Conservation (phyloP, 1,284 basidiomycete genomes). For the Malassezia japonica region DNA sequence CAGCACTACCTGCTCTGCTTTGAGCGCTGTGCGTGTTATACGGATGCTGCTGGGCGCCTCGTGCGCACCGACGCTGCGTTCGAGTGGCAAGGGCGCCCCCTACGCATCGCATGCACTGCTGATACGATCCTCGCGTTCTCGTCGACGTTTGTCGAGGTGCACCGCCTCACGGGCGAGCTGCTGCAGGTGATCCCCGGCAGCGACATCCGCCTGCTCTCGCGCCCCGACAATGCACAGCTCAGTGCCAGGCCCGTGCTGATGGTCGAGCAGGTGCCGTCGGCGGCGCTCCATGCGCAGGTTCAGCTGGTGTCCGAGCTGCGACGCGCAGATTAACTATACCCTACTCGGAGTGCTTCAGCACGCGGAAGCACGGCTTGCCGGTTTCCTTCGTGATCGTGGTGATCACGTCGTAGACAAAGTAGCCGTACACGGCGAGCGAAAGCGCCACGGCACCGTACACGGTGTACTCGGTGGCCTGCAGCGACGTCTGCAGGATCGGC, state of each 20-base stretch:
- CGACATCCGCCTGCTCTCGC: slow-evolving; percentile 56
- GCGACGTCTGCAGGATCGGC: slow-evolving; percentile 62
- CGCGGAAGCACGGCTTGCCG: slow-evolving; percentile 13
- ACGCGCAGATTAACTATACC: slow-evolving; percentile 3
- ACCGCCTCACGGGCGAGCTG: slow-evolving; percentile 71
- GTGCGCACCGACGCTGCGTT: slow-evolving; percentile 61
- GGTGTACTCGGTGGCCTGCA: slow-evolving; percentile 57
- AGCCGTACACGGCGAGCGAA: slow-evolving; percentile 63
- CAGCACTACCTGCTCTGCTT: slow-evolving; percentile 88
- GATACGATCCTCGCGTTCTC: slow-evolving; percentile 86
- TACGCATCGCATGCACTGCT: slow-evolving; percentile 66
- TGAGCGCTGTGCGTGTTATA: slow-evolving; percentile 76
- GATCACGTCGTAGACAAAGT: slow-evolving; percentile 54
- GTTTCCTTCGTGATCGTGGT: slow-evolving; percentile 37
- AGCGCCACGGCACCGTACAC: slow-evolving; percentile 62
- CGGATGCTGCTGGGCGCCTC: slow-evolving; percentile 33
- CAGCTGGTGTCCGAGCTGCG: slow-evolving; percentile 4
- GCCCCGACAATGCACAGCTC: slow-evolving; percentile 40
- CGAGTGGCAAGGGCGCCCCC: slow-evolving; percentile 78
- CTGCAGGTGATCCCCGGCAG: slow-evolving; percentile 75
- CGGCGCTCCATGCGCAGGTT: not conserved
- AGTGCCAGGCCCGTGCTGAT: slow-evolving; percentile 53
- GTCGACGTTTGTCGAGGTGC: slow-evolving; percentile 81
- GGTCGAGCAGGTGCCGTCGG: not conserved
- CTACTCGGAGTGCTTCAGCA: not conserved